phyloP scores from a whole-genome alignment of 2,329 filamentous ascomycete genomes.

The Colletotrichum filicis region DNA sequence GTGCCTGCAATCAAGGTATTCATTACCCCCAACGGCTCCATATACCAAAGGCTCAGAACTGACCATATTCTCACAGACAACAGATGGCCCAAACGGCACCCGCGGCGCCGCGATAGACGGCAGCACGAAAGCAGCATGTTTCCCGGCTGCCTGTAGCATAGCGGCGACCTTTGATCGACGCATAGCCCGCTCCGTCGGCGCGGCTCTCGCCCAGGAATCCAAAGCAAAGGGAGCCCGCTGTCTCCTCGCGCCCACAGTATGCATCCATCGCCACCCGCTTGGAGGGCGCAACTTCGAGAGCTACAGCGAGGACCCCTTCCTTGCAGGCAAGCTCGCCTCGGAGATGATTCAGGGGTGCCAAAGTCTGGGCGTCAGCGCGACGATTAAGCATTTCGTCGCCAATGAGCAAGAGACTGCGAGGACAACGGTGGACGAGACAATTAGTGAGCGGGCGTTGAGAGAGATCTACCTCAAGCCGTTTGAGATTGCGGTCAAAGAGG shows the following conservation, averaged over 20 bases:
- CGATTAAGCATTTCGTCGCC: constrained; percentile 59
- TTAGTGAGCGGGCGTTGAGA: constrained; percentile 43
- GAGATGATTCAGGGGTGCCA: constrained; percentile 78
- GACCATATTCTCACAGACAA: neutral
- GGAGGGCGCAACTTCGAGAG: constrained; percentile 73
- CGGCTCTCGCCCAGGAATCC: constrained; percentile 79
- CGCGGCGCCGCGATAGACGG: constrained; percentile 34
- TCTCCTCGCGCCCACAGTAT: constrained; percentile 65
- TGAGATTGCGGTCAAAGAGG: constrained; percentile 42
- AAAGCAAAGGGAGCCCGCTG: constrained; percentile 77
- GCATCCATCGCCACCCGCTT: constrained; percentile 71
- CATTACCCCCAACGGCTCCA: no score
- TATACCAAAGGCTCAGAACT: no score
- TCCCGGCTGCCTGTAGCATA: constrained; percentile 76
- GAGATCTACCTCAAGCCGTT: constrained; percentile 46
- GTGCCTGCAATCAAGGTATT: constrained; percentile 27
- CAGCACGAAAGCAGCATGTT: constrained; percentile 46
- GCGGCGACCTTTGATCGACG: constrained; percentile 79
- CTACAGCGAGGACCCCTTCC: constrained; percentile 72
- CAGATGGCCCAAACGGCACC: constrained; percentile 35
- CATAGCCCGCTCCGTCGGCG: constrained; percentile 73
- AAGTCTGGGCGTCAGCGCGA: constrained; percentile 73
- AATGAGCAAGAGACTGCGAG: constrained; percentile 51
- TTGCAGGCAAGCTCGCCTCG: constrained; percentile 72
- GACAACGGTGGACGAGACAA: constrained; percentile 44